Base-by-base conservation (phyloP, 768 basidiomycete genomes). In the Mycena galericulata region DNA sequence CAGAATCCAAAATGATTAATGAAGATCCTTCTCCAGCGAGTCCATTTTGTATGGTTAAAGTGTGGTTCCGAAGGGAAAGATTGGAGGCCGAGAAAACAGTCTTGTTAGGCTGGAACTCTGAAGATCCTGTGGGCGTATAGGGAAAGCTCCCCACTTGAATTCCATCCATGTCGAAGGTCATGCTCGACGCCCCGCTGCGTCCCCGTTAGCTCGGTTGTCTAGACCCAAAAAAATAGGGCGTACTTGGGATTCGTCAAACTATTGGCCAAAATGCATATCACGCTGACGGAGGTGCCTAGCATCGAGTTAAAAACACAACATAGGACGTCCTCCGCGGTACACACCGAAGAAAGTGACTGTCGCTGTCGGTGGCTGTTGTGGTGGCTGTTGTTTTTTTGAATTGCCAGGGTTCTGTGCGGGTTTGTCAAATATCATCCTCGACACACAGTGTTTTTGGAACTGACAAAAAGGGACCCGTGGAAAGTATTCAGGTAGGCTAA, bases 1-100 rank as follows among this genome's bases (percentile, higher is more conserved):
- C 40, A 22, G 56, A 73, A 46, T 73, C 72, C 46, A 73, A 46
- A 22, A 73, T 63, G 9, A 60, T 30, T 41, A 73, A 26, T 5
- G 72, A 73, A 5, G 24, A 3, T 8, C 32, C 29, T 30, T 51
- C 63, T 12, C 45, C 29, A 17, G 32, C 4, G 3, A 5, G 20
- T 9, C 59, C 67, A 14, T 66, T 68, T 50, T 55, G 15, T 5
- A 73, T 69, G 22, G 24, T n/a, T 12, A 73, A 43, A 8, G 51
- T 71, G 45, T 73, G 72, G 2, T 50, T 41, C 11, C 3, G 29
- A 26, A 57, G 60, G 22, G 11, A 0, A 6, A 66, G 36, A 47
- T 20, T 4, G 4, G 36, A 1, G n/a, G 59, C 41, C 11, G 20
- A 8, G 36, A 72, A 72, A 27, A 72, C 70, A n/a, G 47, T 72